Base-by-base conservation (phyloP, 495 filamentous ascomycete genomes). In the Penicillium canescens region DNA sequence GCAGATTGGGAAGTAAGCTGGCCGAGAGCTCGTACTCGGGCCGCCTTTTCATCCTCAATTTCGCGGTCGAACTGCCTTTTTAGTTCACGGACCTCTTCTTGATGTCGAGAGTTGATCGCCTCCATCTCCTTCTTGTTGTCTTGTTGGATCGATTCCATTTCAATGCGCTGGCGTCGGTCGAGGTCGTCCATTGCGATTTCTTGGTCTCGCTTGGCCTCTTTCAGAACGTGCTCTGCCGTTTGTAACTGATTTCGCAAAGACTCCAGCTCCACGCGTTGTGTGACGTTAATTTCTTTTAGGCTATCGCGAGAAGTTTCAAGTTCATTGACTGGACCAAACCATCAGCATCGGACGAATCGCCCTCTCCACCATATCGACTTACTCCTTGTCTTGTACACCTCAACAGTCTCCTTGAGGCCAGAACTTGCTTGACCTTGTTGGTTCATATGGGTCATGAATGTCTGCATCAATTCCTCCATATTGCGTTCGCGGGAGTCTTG, bases 331-430 rank as follows among this genome's bases (percentile, higher is more conserved):
- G 56, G 24, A 18, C 3, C 12, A 12, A 31, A 36, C 0, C 0
- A 21, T 65, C 42, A 69, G 40, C 40, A 54, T 45, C 6, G 33
- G 9, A 3, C 16, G 13, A 38, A 23, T 46, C 28, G 55, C 6
- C 12, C 36, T 53, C 20, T 49, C 46, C 48, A 11, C 34, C 34
- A 10, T 4, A 33, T 14, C 2, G 40, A 72, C 85, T 52, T 77
- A 96, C 91, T 81, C 81, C 83, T 78, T 34, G 78, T 78, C 67
- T 94, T 92, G 59, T 87, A 87, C 4, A 88, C 23, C 4, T 82
- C 79, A 18, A 92, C 75, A 0, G 82, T 78, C 47, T 92, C 88
- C 58, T 91, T 88, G 46, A 89, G 61, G 1, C 72, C 77, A 42
- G 78, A 82, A 57, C 78, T 82, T 50, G 86, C 84, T 18, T 80